Evolutionary conservation across 2,329 filamentous ascomycete species (phyloP).

Genomic region (Colletotrichum gigasporum): DNA sequence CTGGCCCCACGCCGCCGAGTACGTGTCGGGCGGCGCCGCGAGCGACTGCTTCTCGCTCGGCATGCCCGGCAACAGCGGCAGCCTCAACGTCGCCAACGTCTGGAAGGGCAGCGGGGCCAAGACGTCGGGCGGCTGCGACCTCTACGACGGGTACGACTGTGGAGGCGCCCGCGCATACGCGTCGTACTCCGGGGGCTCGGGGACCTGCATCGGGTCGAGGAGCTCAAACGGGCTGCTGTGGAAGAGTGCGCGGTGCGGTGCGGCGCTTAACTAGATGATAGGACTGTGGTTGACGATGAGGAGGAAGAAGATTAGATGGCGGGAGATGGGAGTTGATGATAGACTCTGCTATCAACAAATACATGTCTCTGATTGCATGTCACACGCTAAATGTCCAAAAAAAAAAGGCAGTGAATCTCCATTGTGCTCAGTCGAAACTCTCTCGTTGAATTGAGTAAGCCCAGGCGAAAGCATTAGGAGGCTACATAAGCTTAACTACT

Average conservation of each 20-base stretch:
- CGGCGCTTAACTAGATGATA: background rate
- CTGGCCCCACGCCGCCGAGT: background rate
- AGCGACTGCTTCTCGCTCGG: constrained; percentile 7
- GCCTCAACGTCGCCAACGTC: background rate
- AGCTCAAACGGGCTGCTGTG: constrained; percentile 2
- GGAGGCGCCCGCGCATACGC: background rate
- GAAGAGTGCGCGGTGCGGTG: constrained; percentile 13
- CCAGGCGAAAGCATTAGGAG: no score
- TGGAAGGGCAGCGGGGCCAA: constrained; percentile 5
- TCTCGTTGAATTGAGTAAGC: no score
- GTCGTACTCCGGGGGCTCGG: background rate
- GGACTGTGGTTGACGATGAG: no score
- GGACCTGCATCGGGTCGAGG: background rate
- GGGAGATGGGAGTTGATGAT: no score
- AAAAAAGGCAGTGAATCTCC: no score
- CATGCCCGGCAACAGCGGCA: constrained; percentile 7
- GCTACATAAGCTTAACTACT: no score
- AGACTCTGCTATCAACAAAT: no score
- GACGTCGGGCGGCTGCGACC: background rate
- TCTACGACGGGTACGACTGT: constrained; percentile 15
- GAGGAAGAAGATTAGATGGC: no score
- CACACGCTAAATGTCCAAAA: no score
- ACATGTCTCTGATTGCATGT: no score
- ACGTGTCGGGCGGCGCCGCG: background rate
- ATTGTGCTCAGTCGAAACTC: no score